A percentile compares a stretch with the other conserved stretches of the same genome.
phyloP scores from a whole-genome alignment of 768 basidiomycete genomes.

The Trametopsis cervina region DNA sequence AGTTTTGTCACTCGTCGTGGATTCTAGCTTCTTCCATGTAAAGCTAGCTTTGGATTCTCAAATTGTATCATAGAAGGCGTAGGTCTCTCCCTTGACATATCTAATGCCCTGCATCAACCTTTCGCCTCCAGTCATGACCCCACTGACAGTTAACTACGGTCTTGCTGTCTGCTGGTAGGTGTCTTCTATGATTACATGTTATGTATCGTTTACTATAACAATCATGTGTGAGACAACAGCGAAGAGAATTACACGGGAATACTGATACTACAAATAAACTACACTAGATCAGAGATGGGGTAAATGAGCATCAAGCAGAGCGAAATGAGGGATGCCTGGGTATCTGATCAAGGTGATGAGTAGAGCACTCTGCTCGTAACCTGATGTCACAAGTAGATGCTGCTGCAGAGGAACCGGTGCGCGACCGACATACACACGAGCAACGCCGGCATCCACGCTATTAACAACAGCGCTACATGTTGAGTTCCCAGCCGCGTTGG shows the following conservation, averaged over 20 bases:
- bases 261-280: neutral
- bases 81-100: too few relatives aligned
- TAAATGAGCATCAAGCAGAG: neutral
- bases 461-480: conserved; percentile 52
- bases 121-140: too few relatives aligned
- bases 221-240: neutral
- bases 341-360: neutral
- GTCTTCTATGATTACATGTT: neutral
- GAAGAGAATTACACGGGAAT: neutral
- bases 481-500: conserved; percentile 60
- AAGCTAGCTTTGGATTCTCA: too few relatives aligned
- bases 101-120: too few relatives aligned
- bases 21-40: conserved; percentile 1
- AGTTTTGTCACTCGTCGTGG: conserved; percentile 31
- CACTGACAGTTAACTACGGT: too few relatives aligned
- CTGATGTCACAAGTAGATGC: too few relatives aligned
- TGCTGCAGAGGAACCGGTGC: neutral
- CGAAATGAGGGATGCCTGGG: neutral
- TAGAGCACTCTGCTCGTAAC: too few relatives aligned
- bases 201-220: neutral
- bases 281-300: neutral
- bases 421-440: conserved; percentile 36
- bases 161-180: too few relatives aligned
- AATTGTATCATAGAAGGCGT: too few relatives aligned
- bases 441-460: conserved; percentile 52